Evolutionary conservation across 306 rosid species (phyloP), one percentile per base, ranked within the genome.

Genomic region (Acacia crassicarpa): DNA sequence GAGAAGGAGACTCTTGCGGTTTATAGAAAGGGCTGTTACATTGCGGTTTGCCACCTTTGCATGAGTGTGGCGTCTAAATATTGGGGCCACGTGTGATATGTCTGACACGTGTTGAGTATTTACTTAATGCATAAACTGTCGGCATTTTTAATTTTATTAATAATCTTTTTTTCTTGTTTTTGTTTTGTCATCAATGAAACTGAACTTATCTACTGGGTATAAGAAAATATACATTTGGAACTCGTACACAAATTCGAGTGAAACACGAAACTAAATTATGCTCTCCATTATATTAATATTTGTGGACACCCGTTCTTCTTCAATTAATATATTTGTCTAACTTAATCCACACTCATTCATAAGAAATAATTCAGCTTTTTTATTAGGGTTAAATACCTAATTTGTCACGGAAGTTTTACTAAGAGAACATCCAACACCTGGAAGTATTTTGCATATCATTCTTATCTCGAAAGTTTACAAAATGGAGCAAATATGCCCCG

Each of bases 31-130:
- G 12, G 62, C 17, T 2, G 16, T 25, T n/a, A 7, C 19, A 17
- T 44, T 33, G 46, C 38, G 65, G 1, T 53, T 72, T 84, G 91
- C 90, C 91, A 84, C 89, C 86, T 82, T 80, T 66, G 72, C 89
- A 66, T 81, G 80, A 30, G 6, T 61, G 83, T 84, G 91, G 84
- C 88, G 14, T 48, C 48, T n/a, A 9, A 22, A 8, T 45, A 6
- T 15, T 81, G 30, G 30, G 2, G 87, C 80, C 93, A 85, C 84
- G 89, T 83, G 78, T 38, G 8, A 40, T 20, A 5, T 16, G 4
- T 38, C 70, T 11, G 33, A 78, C 82, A 66, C 90, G 90, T 86
- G 82, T 48, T 17, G 8, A 23, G 4, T n/a, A 2, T 9, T 27
- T 27, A 27, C 35, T 27, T 5, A 27, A 8, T 38, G 4, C 14